Conservation (phyloP, 768 basidiomycete genomes). For the Rhizopogon vesiculosus region DNA sequence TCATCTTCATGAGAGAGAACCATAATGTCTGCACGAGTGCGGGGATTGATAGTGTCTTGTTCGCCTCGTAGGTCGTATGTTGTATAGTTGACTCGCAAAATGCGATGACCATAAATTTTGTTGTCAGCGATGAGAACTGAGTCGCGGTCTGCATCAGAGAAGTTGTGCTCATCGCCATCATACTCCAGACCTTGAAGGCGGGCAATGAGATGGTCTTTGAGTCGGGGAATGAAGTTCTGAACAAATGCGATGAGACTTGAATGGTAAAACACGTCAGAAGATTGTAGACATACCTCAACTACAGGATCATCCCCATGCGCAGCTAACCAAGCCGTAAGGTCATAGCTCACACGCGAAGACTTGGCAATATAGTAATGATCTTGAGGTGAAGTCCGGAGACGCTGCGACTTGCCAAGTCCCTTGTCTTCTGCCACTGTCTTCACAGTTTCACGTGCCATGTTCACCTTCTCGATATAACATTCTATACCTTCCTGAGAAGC, state of each 20-base stretch:
- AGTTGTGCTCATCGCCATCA: constrained; percentile 13
- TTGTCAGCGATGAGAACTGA: constrained; percentile 21
- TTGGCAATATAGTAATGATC: constrained; percentile 19
- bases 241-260: constrained; percentile 5
- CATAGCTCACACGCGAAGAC: neutral
- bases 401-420: neutral
- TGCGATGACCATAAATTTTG: constrained; percentile 27
- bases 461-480: constrained; percentile 14
- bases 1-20: constrained; percentile 19
- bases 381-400: neutral
- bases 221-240: constrained; percentile 25
- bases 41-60: constrained; percentile 25
- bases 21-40: constrained; percentile 31
- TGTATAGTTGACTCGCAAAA: constrained; percentile 27
- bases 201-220: constrained; percentile 7
- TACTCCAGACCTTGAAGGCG: constrained; percentile 1
- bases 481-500: constrained; percentile 14
- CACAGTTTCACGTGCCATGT: neutral
- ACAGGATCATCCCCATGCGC: constrained; percentile 21
- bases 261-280: neutral
- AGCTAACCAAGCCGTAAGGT: constrained; percentile 10
- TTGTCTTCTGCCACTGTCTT: neutral
- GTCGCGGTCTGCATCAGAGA: constrained; percentile 16
- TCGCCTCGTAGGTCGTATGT: constrained; percentile 22
- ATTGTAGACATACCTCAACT: constrained; percentile 5